phyloP scores from a whole-genome alignment of 106 monocot genomes.

The Acanthochlamys bracteata region DNA sequence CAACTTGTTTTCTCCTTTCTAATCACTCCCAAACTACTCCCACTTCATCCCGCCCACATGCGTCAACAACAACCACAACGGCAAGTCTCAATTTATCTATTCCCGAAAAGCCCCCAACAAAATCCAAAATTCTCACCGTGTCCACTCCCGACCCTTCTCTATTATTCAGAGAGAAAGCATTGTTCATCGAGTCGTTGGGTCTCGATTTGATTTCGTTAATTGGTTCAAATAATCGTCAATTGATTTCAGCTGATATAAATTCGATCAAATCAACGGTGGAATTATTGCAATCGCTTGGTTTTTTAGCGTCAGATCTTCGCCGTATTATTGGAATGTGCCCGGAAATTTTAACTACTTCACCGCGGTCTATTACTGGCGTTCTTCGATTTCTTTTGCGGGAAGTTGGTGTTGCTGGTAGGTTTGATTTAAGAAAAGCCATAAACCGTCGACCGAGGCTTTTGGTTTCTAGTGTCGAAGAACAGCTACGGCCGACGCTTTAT shows the following conservation, averaged over 20 bases:
- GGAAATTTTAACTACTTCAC: slow-evolving; percentile 24
- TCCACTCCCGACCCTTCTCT: background rate
- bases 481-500: slow-evolving; percentile 54
- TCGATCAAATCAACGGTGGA: slow-evolving; percentile 37
- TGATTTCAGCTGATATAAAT: slow-evolving; percentile 31
- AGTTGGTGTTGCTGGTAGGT: slow-evolving; percentile 29
- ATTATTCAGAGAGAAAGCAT: slow-evolving; percentile 42
- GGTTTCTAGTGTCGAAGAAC: slow-evolving; percentile 35
- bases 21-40: slow-evolving; percentile 13
- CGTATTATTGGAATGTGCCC: slow-evolving; percentile 74
- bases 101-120: slow-evolving; percentile 9
- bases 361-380: slow-evolving; percentile 15
- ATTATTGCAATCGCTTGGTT: slow-evolving; percentile 41
- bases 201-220: slow-evolving; percentile 39
- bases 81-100: slow-evolving; percentile 12
- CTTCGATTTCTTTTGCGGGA: slow-evolving; percentile 61
- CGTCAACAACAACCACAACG: too few species aligned
- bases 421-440: slow-evolving; percentile 40
- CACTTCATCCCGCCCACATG: background rate
- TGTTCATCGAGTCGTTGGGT: slow-evolving; percentile 60
- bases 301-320: slow-evolving; percentile 46
- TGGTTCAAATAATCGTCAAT: slow-evolving; percentile 25
- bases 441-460: slow-evolving; percentile 48
- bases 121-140: background rate
- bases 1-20: too few species aligned